Evolutionary conservation across 139 green algal genomes (phyloP).

Genomic region (Chloropicon primus): DNA sequence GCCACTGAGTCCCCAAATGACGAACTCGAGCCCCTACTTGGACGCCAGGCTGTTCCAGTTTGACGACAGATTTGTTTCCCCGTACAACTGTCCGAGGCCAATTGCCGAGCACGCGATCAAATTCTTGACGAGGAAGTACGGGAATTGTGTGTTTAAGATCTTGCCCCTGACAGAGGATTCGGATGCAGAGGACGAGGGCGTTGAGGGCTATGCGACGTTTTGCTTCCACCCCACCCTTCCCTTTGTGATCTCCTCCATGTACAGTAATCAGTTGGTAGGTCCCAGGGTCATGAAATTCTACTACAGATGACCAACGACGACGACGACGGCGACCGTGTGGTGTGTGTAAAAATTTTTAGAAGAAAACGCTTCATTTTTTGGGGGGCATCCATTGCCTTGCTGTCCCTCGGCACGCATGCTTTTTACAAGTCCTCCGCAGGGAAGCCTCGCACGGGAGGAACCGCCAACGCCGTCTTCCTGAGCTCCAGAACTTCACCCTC

Average conservation of each 20-base stretch:
- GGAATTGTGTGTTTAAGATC: neutral
- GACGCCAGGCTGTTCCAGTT: slow-evolving; percentile 20
- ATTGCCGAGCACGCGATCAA: slow-evolving; percentile 31
- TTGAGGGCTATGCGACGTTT: neutral
- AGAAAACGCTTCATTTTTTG: no score
- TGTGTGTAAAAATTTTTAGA: no score
- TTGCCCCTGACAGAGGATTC: no score
- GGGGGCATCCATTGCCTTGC: no score
- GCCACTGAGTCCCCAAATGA: slow-evolving; percentile 17
- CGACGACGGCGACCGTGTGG: no score
- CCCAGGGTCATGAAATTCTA: neutral
- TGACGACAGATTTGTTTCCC: slow-evolving; percentile 31
- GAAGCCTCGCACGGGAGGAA: neutral
- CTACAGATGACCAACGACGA: neutral
- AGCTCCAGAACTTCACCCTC: slow-evolving; percentile 6
- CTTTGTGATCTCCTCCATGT: neutral
- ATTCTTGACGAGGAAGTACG: slow-evolving; percentile 8
- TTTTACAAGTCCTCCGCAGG: neutral
- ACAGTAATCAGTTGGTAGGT: neutral
- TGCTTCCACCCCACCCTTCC: neutral
- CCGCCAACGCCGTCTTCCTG: neutral
- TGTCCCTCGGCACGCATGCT: no score
- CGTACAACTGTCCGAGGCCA: slow-evolving; percentile 20
- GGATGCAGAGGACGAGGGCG: neutral
- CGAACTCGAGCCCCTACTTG: slow-evolving; percentile 13